Evolutionary conservation across 805 yeast species (phyloP).

Genomic region (Saturnispora bothae): DNA sequence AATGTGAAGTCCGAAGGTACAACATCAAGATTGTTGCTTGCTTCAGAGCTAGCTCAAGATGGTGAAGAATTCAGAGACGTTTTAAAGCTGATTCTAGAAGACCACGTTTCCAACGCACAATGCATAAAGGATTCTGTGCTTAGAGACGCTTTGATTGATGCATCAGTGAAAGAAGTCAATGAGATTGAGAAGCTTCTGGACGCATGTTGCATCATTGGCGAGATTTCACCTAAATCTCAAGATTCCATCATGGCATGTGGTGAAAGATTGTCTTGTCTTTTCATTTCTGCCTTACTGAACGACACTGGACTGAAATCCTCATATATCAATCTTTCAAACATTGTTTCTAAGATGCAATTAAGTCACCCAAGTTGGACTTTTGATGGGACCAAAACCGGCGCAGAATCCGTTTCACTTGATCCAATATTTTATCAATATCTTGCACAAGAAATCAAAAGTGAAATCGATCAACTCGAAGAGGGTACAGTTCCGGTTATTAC

Average conservation of each 20-base stretch:
- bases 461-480: slow-evolving; percentile 30
- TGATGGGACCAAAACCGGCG: slow-evolving; percentile 21
- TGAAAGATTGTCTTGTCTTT: slow-evolving; percentile 83
- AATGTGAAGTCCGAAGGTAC: slow-evolving; percentile 92
- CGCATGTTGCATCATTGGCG: slow-evolving; percentile 89
- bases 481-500: slow-evolving; percentile 78
- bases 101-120: slow-evolving; percentile 68
- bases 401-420: slow-evolving; percentile 35
- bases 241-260: slow-evolving; percentile 91
- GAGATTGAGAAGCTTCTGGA: slow-evolving; percentile 59
- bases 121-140: slow-evolving; percentile 38
- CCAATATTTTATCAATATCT: slow-evolving; percentile 50
- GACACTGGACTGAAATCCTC: slow-evolving; percentile 72
- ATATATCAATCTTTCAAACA: slow-evolving; percentile 67
- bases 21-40: slow-evolving; percentile 69
- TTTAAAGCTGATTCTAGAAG: slow-evolving; percentile 60
- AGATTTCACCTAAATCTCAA: slow-evolving; percentile 76
- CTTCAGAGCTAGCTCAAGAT: slow-evolving; percentile 72
- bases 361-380: slow-evolving; percentile 43
- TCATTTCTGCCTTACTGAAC: slow-evolving; percentile 75
- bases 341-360: slow-evolving; percentile 31
- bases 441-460: slow-evolving; percentile 41
- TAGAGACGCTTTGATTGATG: slow-evolving; percentile 42
- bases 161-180: slow-evolving; percentile 55
- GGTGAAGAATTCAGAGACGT: slow-evolving; percentile 41